phyloP scores from a whole-genome alignment of 192 early-diverging fungal species.

The Gaertneriomyces sp. region DNA sequence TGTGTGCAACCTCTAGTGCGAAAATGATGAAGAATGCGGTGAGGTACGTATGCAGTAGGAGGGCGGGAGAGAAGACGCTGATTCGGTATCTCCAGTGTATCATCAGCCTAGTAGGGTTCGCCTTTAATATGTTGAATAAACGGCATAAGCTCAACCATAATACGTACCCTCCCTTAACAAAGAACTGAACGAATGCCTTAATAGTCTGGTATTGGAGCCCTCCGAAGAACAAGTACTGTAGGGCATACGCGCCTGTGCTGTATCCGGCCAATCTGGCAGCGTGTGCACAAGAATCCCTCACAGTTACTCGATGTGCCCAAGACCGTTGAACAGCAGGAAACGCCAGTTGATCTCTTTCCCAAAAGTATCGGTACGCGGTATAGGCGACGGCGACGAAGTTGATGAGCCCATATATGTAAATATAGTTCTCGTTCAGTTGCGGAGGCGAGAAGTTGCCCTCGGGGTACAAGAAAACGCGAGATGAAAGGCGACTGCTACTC shows the following conservation, averaged over 20 bases:
- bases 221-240: too few species aligned
- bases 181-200: neutral
- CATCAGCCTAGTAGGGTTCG: neutral
- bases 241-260: too few species aligned
- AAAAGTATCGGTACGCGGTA: conserved; percentile 8
- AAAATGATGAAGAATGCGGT: conserved; percentile 1
- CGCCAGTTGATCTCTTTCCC: conserved; percentile 19
- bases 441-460: neutral
- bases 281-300: too few species aligned
- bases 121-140: neutral
- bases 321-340: conserved; percentile 13
- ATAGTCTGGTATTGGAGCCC: too few species aligned
- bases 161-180: neutral
- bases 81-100: neutral
- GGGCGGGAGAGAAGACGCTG: neutral
- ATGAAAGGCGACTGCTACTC: too few species aligned
- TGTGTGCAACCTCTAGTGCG: conserved; percentile 14
- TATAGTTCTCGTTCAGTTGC: conserved; percentile 19
- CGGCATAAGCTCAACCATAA: neutral
- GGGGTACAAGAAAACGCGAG: too few species aligned
- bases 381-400: conserved; percentile 12
- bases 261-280: too few species aligned
- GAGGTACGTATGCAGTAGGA: conserved; percentile 5
- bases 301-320: too few species aligned
- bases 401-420: conserved; percentile 5